Conservation (phyloP, 2,329 filamentous ascomycete genomes). For the Xylaria sp. region DNA sequence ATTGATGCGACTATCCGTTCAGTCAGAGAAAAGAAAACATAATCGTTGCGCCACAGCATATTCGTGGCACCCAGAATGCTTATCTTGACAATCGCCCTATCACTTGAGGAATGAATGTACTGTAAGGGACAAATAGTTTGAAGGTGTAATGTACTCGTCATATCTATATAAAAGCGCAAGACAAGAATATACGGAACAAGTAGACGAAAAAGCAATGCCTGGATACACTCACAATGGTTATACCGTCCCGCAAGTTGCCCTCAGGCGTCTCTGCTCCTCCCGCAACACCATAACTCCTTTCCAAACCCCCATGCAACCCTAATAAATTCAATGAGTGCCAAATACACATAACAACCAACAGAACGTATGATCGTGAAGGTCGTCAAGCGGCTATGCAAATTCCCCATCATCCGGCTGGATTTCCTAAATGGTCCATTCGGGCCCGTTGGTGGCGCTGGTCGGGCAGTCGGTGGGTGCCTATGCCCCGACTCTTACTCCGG, state of each 20-base stretch:
- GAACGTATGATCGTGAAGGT: neutral
- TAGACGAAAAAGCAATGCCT: neutral
- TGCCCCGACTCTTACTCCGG: constrained; percentile 31
- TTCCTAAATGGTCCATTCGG: neutral
- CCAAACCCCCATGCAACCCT: neutral
- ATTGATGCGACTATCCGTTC: too few relatives aligned
- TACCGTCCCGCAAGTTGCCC: neutral
- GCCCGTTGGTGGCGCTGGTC: neutral
- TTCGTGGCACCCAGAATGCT: neutral
- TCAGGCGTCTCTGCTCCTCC: neutral
- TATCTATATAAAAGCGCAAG: neutral
- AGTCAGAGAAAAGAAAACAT: too few relatives aligned
- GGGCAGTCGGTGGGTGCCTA: constrained; percentile 3
- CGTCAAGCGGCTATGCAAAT: neutral
- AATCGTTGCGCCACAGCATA: too few relatives aligned
- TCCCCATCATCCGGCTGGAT: neutral
- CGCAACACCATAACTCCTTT: constrained; percentile 23
- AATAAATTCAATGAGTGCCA: constrained; percentile 1
- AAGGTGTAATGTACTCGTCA: neutral
- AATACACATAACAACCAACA: neutral
- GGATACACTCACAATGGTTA: neutral
- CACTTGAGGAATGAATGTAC: too few relatives aligned
- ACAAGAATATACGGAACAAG: neutral
- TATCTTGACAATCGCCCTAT: neutral
- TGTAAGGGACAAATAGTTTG: neutral